Percentiles rank a stretch among this genome's conserved stretches.
Evolutionary conservation across 1,139 yeast genomes (phyloP).

Genomic region (Lodderomyces pseudojiufengensis): DNA sequence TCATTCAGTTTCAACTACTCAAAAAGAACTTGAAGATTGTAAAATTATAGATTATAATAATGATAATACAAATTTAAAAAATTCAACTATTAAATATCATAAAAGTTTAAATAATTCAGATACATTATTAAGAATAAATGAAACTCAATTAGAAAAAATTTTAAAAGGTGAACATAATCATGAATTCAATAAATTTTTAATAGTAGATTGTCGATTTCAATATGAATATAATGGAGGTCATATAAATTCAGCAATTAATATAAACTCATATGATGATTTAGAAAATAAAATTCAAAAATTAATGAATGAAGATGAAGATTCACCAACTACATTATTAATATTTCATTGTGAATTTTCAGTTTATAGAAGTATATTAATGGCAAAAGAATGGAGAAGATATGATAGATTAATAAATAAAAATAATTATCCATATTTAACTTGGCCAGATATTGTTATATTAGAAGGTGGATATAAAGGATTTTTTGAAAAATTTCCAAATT

Average conservation of each 20-base stretch:
- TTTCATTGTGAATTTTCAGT: conserved; percentile 96
- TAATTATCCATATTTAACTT: conserved; percentile 73
- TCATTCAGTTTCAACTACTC: conserved; percentile 61
- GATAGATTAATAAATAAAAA: conserved; percentile 74
- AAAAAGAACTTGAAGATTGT: conserved; percentile 31
- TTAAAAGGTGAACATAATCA: conserved; percentile 53
- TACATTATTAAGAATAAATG: conserved; percentile 70
- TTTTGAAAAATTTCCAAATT: conserved; percentile 48
- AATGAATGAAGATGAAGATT: not conserved
- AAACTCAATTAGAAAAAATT: conserved; percentile 59
- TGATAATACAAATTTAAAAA: conserved; percentile 37
- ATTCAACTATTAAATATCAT: conserved; percentile 45
- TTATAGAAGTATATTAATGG: conserved; percentile 91
- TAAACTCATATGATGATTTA: conserved; percentile 65
- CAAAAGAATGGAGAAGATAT: conserved; percentile 75
- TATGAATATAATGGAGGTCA: conserved; percentile 95
- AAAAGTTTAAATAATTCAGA: conserved; percentile 51
- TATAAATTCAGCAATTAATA: conserved; percentile 75
- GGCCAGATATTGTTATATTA: conserved; percentile 83
- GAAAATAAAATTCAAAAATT: conserved; percentile 44
- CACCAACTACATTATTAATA: conserved; percentile 41
- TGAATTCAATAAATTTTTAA: conserved; percentile 55
- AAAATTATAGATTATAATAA: conserved; percentile 35
- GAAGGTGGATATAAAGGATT: conserved; percentile 90
- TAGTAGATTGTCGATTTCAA: conserved; percentile 88